Conservation (phyloP, 108 stramenopile species). For the Nannochloropsis granulata region DNA sequence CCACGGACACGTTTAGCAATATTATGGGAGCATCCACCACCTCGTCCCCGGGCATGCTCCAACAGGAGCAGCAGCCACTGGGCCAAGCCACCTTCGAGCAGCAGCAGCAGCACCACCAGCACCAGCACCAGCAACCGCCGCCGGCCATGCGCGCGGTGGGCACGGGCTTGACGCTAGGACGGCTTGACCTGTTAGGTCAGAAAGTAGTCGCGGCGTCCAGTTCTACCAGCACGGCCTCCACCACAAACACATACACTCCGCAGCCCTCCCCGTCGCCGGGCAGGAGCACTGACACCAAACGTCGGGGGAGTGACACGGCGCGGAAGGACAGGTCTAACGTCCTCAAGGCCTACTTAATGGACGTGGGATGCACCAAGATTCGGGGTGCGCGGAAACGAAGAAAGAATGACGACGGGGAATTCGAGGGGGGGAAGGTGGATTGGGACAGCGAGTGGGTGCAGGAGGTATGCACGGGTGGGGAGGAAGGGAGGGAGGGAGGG, state of each 20-base stretch:
- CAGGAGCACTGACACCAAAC: background rate
- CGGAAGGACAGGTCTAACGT: background rate
- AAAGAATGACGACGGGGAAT: background rate
- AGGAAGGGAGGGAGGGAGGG: too few relatives aligned
- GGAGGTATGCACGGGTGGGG: background rate
- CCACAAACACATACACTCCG: background rate
- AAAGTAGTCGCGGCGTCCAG: background rate
- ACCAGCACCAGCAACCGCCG: background rate
- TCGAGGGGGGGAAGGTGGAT: background rate
- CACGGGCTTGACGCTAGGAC: background rate
- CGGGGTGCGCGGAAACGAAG: background rate
- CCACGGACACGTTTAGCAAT: background rate
- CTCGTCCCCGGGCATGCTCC: background rate
- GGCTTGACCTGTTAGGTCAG: background rate
- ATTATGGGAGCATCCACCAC: background rate
- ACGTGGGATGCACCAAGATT: background rate
- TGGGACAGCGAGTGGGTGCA: background rate
- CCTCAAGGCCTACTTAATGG: background rate
- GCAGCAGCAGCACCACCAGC: background rate
- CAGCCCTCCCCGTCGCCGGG: background rate
- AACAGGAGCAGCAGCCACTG: background rate
- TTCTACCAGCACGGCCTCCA: background rate
- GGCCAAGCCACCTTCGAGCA: background rate
- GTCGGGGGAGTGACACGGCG: background rate
- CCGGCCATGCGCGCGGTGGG: background rate